phyloP scores from a whole-genome alignment of 352 stramenopile genomes.

The Poterioochromonas sp. region DNA sequence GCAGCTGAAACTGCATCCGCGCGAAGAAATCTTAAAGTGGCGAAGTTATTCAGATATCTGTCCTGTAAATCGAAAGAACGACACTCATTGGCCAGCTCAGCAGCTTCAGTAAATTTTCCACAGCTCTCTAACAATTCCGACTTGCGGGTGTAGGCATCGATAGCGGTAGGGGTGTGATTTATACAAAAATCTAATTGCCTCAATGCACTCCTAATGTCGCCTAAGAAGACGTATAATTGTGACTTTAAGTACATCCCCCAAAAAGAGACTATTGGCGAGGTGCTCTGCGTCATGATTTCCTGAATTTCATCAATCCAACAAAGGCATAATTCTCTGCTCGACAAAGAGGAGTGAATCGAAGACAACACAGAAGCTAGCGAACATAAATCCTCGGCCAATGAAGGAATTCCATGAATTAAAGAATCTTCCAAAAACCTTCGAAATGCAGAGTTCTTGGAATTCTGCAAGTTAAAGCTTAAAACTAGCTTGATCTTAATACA shows the following conservation, averaged over 20 bases:
- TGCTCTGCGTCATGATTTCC: slow-evolving; percentile 57
- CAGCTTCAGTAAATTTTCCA: slow-evolving; percentile 75
- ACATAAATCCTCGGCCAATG: slow-evolving; percentile 8
- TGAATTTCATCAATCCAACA: too few relatives aligned
- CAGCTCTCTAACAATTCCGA: slow-evolving; percentile 81
- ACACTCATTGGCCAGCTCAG: slow-evolving; percentile 76
- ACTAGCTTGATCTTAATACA: too few relatives aligned
- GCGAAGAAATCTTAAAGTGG: slow-evolving; percentile 90
- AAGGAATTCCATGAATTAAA: neutral
- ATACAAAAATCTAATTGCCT: slow-evolving; percentile 57
- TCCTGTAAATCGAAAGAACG: slow-evolving; percentile 84
- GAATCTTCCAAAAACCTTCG: neutral
- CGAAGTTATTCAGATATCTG: slow-evolving; percentile 97
- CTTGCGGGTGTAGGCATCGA: slow-evolving; percentile 89
- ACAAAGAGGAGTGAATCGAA: too few relatives aligned
- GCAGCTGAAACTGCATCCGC: slow-evolving; percentile 79
- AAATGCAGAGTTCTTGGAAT: too few relatives aligned
- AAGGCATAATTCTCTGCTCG: too few relatives aligned
- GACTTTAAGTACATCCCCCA: neutral
- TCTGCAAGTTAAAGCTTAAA: too few relatives aligned
- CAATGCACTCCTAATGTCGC: slow-evolving; percentile 35
- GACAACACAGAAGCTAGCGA: too few relatives aligned
- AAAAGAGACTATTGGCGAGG: neutral
- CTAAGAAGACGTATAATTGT: slow-evolving; percentile 36
- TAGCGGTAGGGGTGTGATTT: slow-evolving; percentile 67